phyloP scores from a whole-genome alignment of 257 asterid genomes.

The Nicotiana attenuata region DNA sequence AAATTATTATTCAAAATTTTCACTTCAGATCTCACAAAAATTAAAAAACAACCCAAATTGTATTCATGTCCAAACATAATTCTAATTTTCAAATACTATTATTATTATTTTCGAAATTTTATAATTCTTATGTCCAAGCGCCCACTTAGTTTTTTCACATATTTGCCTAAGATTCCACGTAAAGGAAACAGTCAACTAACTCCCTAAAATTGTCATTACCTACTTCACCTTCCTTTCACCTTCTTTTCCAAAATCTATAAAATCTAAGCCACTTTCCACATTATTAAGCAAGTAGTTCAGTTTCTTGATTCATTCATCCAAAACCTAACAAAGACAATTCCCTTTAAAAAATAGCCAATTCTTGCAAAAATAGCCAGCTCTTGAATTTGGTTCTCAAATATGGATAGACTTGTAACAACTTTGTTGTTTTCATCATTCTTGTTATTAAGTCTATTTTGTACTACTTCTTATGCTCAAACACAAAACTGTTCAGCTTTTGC shows the following conservation, averaged over 20 bases:
- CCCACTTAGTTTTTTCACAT: neutral
- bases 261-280: neutral
- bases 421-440: slow-evolving; percentile 21
- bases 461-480: slow-evolving; percentile 20
- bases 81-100: too few species aligned
- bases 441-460: neutral
- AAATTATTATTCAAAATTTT: too few species aligned
- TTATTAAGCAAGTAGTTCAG: neutral
- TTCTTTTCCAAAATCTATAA: neutral
- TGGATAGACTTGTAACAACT: slow-evolving; percentile 19
- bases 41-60: too few species aligned
- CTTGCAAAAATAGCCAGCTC: neutral
- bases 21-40: too few species aligned
- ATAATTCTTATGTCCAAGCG: too few species aligned
- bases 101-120: too few species aligned
- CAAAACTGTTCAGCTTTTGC: slow-evolving; percentile 24
- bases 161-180: neutral
- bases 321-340: neutral
- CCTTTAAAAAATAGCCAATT: neutral
- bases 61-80: too few species aligned
- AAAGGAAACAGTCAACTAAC: slow-evolving; percentile 17
- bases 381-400: slow-evolving; percentile 13
- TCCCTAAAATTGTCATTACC: neutral
- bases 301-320: neutral
- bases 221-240: neutral